Evolutionary conservation across 1,139 yeast genomes (phyloP).

Genomic region (Saccharomycopsis hybrid): DNA sequence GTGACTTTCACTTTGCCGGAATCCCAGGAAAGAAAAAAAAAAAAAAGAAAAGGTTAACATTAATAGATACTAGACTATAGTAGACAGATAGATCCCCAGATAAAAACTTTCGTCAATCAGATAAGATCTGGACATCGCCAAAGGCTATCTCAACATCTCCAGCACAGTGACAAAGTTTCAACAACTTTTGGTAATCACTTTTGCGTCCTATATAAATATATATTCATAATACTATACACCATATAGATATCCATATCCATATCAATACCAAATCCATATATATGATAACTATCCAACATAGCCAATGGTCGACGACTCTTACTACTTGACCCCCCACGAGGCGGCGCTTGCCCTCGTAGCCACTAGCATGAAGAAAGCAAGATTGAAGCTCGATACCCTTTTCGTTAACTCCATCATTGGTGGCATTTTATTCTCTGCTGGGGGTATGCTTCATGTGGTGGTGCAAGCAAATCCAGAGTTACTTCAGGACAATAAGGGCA

Average conservation of each 20-base stretch:
- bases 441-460: conserved; percentile 63
- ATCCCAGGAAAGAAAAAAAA: no score
- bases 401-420: conserved; percentile 61
- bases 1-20: no score
- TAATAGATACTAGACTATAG: no score
- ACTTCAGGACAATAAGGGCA: conserved; percentile 42
- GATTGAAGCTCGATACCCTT: conserved; percentile 53
- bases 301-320: conserved; percentile 38
- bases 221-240: no score
- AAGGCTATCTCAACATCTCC: neutral
- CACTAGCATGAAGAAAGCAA: conserved; percentile 72
- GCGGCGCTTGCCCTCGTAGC: conserved; percentile 80
- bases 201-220: no score
- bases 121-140: neutral
- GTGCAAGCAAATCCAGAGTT: conserved; percentile 46
- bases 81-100: no score
- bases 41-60: no score
- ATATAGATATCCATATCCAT: no score
- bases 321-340: conserved; percentile 67
- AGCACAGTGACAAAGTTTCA: neutral
- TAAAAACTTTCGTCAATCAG: neutral
- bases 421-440: conserved; percentile 61
- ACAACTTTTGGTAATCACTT: neutral
- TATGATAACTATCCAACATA: no score
- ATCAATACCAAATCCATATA: no score